Evolutionary conservation across 2,329 filamentous ascomycete species (phyloP), one percentile per base, ranked within the genome.

Genomic region (Fonsecaea multimorphosa): DNA sequence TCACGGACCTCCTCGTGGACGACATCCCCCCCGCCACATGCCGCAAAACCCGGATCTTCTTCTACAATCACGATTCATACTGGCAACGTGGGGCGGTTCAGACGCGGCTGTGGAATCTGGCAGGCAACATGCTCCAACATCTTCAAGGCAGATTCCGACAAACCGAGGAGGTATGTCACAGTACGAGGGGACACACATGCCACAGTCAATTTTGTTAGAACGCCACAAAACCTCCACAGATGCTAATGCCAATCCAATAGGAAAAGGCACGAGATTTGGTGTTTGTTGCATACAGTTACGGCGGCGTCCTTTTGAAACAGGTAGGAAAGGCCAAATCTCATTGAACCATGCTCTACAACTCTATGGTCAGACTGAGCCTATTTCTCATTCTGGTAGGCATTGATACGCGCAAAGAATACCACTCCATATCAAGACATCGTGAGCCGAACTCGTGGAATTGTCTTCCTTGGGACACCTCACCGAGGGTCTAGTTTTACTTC

Each of bases 1-100:
- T 40, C 14, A 40, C 16, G 12, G 49, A 52, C 19, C 11, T 52
- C 49, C 49, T 52, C 3, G 3, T 52, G 2, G 46, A 7, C 16
- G 46, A 51, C 16, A 16, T 51, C 46, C 46, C 46, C 14, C 24
- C 24, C 7, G 16, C 24, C 2, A 12, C 14, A 19, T 16, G 46
- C 19, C 46, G 24, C 19, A 51, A 51, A 27, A 51, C 46, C 2
- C 46, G 46, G 24, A 22, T 51, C 19, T 51, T 51, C 46, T 51
- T 51, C 24, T 51, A 51, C 16, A 51, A 51, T 19, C 46, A 51
- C 24, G 46, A 51, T 51, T 51, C 46, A 51, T 51, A 51, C 46
- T 51, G 46, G 46, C 46, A 51, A 51, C 16, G 46, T 12, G 46
- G 24, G 2, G 46, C 46, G 3, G 24, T 27, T 19, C 46, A 27